A percentile compares a stretch with the other conserved stretches of the same genome.
Evolutionary conservation across 2,329 filamentous ascomycete genomes (phyloP).

Genomic region (Rutstroemia sp.): DNA sequence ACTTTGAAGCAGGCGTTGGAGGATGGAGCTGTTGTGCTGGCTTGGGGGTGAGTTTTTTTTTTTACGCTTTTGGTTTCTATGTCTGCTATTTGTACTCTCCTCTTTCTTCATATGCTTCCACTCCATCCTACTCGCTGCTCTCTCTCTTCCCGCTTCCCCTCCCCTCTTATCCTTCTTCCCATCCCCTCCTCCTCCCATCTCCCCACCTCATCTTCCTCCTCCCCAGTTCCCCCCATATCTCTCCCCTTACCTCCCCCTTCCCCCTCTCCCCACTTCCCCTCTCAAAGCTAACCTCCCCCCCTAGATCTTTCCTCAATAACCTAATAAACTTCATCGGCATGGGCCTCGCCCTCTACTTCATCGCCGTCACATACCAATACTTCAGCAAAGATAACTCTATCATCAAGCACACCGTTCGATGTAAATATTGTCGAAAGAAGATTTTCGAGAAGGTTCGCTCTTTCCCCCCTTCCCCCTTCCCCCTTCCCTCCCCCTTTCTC

Average conservation of each 20-base stretch:
- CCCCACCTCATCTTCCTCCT: too few species aligned
- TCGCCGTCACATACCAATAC: constrained; percentile 56
- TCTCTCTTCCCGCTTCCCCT: too few species aligned
- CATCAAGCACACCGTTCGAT: constrained; percentile 63
- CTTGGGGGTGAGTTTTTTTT: constrained; percentile 52
- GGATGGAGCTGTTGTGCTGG: constrained; percentile 65
- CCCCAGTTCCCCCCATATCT: neutral
- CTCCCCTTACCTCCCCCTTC: neutral
- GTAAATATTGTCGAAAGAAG: constrained; percentile 56
- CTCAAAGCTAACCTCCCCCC: too few species aligned
- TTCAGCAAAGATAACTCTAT: constrained; percentile 51
- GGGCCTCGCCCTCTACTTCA: constrained; percentile 55
- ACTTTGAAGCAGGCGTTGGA: constrained; percentile 61
- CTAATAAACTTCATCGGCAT: constrained; percentile 59
- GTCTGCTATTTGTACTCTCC: neutral
- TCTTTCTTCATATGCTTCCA: too few species aligned
- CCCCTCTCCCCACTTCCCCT: neutral
- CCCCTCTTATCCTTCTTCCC: too few species aligned
- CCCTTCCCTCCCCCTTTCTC: neutral
- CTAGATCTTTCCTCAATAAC: constrained; percentile 53
- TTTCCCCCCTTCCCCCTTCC: too few species aligned
- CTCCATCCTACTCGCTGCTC: too few species aligned
- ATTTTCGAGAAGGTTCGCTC: constrained; percentile 53
- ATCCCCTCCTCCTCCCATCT: too few species aligned
- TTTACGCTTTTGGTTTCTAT: neutral